Evolutionary conservation across 2,329 filamentous ascomycete species (phyloP), one percentile per base, ranked within the genome.

Genomic region (Monosporascus sp.): DNA sequence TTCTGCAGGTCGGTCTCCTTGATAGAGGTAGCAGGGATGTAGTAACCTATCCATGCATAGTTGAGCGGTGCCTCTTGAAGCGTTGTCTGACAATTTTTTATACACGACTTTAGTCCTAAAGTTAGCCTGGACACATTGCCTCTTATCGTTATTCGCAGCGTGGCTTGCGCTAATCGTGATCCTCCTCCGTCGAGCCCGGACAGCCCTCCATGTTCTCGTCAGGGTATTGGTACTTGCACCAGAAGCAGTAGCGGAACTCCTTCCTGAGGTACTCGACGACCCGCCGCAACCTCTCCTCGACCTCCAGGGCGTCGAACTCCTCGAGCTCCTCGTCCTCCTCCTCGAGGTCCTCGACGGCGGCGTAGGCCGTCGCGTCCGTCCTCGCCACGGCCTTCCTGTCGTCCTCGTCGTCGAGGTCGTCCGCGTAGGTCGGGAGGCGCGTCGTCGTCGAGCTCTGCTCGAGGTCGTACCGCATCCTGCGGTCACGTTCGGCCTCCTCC

Each of bases 181-280:
- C 92, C 64, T 96, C 91, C 70, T 97, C 94, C 0, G 84, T 88
- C 37, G 86, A 52, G 1, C 94, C 94, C 0, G 94, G 93, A 75
- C 94, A 99, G 0, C 89, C 92, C 14, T 94, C 90, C 87, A 97
- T 85, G 37, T 75, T 71, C 37, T 74, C 75, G 64, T 90, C 84
- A 0, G 84, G 81, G 68, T 97, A 99, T 50, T 76, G 76, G 70
- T 81, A 88, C 69, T 97, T 97, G 72, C 94, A 99, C 89, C 92
- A 99, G 68, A 97, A 96, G 73, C 94, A 99, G 68, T 99, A 99
- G 45, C 78, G 72, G 64, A 90, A 83, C 64, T 81, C 80, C 48
- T 83, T 75, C 38, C 94, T 81, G 51, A 99, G 69, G 69, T 89
- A 85, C 18, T 73, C 68, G 9, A 96, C 79, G 15, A 95, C 69